Evolutionary conservation across 2,329 filamentous ascomycete species (phyloP).

Genomic region (Ophiostoma montium): DNA sequence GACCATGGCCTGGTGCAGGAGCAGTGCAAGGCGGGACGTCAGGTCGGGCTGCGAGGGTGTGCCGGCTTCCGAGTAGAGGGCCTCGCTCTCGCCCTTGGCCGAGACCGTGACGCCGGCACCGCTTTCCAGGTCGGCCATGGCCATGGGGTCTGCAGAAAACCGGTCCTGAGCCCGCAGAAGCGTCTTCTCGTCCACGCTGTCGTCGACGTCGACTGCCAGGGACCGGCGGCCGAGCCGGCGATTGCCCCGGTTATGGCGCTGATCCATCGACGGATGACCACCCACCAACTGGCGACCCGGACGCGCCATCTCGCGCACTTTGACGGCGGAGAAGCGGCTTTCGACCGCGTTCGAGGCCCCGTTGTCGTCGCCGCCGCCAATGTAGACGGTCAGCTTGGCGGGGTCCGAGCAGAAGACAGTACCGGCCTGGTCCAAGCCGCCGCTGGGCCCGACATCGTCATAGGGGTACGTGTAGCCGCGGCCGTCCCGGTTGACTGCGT

Average conservation of each 20-base stretch:
- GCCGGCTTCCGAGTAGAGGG: neutral
- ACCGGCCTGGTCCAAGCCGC: slow-evolving; percentile 45
- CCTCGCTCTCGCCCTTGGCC: neutral
- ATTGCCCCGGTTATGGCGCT: too few relatives aligned
- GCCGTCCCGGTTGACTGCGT: slow-evolving; percentile 42
- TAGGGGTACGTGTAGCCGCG: slow-evolving; percentile 59
- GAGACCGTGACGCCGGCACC: slow-evolving; percentile 1
- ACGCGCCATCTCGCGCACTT: slow-evolving; percentile 11
- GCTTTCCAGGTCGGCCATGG: slow-evolving; percentile 8
- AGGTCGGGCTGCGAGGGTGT: neutral
- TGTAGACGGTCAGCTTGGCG: slow-evolving; percentile 20
- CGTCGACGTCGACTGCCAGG: neutral
- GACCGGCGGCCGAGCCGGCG: slow-evolving; percentile 9
- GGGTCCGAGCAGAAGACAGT: slow-evolving; percentile 44
- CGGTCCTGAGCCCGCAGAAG: slow-evolving; percentile 3
- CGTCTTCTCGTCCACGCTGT: slow-evolving; percentile 3
- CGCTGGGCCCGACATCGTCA: slow-evolving; percentile 49
- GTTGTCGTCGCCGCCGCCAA: slow-evolving; percentile 10
- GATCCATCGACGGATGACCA: too few relatives aligned
- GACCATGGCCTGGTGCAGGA: slow-evolving; percentile 9
- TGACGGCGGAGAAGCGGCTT: slow-evolving; percentile 7
- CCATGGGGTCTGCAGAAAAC: neutral
- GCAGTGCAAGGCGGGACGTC: slow-evolving; percentile 4
- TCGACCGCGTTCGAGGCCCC: neutral
- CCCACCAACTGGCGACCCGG: slow-evolving; percentile 12